Percentiles rank a stretch among this genome's conserved stretches.
Evolutionary conservation across 352 stramenopile genomes (phyloP).

Genomic region (Aphanomyces stellatus): DNA sequence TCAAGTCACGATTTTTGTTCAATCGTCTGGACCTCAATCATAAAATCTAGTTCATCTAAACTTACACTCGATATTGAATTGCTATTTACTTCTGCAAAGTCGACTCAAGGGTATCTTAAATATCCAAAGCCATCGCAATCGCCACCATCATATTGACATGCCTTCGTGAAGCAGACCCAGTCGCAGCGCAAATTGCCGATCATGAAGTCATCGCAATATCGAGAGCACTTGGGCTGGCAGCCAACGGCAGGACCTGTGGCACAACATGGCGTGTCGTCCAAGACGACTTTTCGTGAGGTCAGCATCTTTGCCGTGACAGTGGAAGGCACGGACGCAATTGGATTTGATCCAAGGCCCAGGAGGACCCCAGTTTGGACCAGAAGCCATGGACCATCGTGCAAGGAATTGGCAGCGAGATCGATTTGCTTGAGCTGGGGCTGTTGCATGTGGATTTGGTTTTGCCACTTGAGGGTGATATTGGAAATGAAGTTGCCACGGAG

Average conservation of each 20-base stretch:
- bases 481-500: too few relatives aligned
- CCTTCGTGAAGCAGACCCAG: conserved; percentile 7
- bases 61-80: too few relatives aligned
- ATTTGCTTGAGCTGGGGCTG: not conserved
- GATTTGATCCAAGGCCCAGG: not conserved
- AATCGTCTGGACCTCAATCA: too few relatives aligned
- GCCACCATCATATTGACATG: too few relatives aligned
- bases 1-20: too few relatives aligned
- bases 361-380: too few relatives aligned
- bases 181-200: conserved; percentile 3
- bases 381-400: not conserved
- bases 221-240: not conserved
- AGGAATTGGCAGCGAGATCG: not conserved
- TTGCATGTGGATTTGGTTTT: too few relatives aligned
- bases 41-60: too few relatives aligned
- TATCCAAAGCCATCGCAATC: too few relatives aligned
- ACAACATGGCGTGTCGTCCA: conserved; percentile 2
- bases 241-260: not conserved
- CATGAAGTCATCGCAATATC: not conserved
- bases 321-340: not conserved
- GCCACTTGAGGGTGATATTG: not conserved
- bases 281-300: not conserved
- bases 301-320: not conserved
- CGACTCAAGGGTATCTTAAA: too few relatives aligned
- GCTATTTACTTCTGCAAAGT: too few relatives aligned